Base-by-base conservation (phyloP, 2,329 filamentous ascomycete species). In the Fusarium chuoi region DNA sequence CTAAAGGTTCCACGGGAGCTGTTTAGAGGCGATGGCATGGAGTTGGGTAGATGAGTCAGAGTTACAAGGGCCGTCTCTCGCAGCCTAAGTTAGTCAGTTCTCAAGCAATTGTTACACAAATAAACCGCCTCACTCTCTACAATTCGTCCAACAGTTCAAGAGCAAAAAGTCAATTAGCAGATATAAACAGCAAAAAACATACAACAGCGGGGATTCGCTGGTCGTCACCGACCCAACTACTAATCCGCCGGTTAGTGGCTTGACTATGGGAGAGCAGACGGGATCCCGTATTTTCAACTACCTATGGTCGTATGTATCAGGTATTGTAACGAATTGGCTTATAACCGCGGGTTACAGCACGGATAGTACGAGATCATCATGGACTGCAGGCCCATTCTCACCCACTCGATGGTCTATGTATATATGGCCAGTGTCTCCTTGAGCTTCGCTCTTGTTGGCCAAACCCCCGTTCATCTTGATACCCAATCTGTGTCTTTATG, bases 141-240 rank as follows among this genome's bases (percentile, higher is more conserved):
- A 12, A n/a, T 35, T 8, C 8, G 26, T 28, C 15, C 13, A 14
- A 35, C 13, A 30, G 11, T 35, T 28, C 10, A 39, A 42, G 11
- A 15, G 28, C 20, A 9, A 58, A 7, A 58, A 7, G 14, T 22
- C 6, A 17, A 30, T n/a, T 17, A n/a, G 14, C 30, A n/a, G 11
- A n/a, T 14, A 24, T 3, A 15, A 33, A 38, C 1, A 20, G 7
- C 28, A 44, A 65, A 65, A 65, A 58, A 65, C 64, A 66, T 66
- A 66, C 64, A 67, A 59, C 64, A 67, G 62, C 62, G 49, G 63
- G 63, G 61, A 66, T 66, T 66, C 61, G 63, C 63, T 65, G 63
- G 63, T 65, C 63, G 41, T 65, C 63, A 65, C 63, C 63, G 60
- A 65, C 63, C 63, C 63, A 65, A 65, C 63, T 65, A 65, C 60